Evolutionary conservation across 2,329 filamentous ascomycete genomes (phyloP), one percentile per base, ranked within the genome.

Genomic region (Claviceps lovelessii): DNA sequence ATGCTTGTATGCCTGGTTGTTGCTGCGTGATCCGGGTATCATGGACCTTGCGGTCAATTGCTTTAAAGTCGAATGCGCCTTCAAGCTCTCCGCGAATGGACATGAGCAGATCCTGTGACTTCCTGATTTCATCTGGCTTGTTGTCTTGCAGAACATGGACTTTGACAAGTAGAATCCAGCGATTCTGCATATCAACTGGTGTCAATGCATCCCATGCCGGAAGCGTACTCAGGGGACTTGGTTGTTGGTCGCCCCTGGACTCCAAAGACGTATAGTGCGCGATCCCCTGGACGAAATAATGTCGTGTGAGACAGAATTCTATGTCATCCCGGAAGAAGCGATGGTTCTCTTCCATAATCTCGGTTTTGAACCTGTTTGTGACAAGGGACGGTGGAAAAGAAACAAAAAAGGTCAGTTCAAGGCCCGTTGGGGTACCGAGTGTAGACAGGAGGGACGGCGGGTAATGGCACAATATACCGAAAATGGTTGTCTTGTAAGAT

Each of bases 101-200:
- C 19, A 74, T 58, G 5, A 85, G 67, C 58, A 74, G 71, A n/a
- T 77, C 76, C 45, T 76, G 73, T 0, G 72, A 79, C 59, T 79
- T 75, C 48, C 75, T 71, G 35, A 83, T 72, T 61, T 79, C 78
- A 42, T 80, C 78, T 0, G 79, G 79, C 52, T 78, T 75, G 59
- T 73, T 78, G 53, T 81, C 78, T 56, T 82, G 78, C 8, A 74
- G 59, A 2, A 82, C 77, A 52, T 78, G 72, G 2, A 73, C 67
- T 56, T 73, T 79, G 55, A 81, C 75, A 41, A 72, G 73, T 35
- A 84, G 68, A 52, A 80, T 72, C 80, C 80, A 84, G 41, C 72
- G 68, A 52, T 70, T 68, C 52, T 73, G 71, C 44, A 70, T 64
- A 59, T 80, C 78, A 17, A 79, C 67, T 0, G 73, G 73, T 2